These are phyloP conservation scores for Trichosporon inkin DNA, from an alignment of 1,284 basidiomycete genomes.

Conservation along the genomic window DNA sequence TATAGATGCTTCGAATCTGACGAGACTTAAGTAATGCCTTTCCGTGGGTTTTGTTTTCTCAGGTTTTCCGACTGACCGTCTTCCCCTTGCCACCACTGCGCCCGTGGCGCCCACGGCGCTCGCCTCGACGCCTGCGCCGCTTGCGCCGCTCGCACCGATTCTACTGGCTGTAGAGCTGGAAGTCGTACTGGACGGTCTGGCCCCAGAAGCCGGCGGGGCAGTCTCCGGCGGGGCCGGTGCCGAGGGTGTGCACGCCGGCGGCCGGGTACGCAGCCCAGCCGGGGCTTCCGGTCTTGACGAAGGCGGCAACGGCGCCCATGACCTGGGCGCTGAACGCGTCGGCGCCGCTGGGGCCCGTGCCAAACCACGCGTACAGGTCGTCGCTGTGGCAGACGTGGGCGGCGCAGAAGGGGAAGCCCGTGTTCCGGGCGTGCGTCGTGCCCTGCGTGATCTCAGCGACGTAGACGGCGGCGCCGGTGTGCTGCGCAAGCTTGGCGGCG, in stretches of 20 bases:
- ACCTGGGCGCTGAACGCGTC: not conserved
- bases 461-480: slow-evolving; percentile 65
- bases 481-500: slow-evolving; percentile 59
- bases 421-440: slow-evolving; percentile 64
- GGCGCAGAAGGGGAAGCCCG: slow-evolving; percentile 26
- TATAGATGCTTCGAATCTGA: not conserved
- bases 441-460: slow-evolving; percentile 68
- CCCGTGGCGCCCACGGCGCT: not conserved
- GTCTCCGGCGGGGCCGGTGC: slow-evolving; percentile 18
- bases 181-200: slow-evolving; percentile 28
- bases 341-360: slow-evolving; percentile 18
- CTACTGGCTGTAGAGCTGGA: slow-evolving; percentile 30
- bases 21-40: too few relatives aligned
- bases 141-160: not conserved
- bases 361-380: slow-evolving; percentile 42
- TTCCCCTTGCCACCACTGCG: too few relatives aligned
- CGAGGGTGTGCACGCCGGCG: slow-evolving; percentile 21
- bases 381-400: slow-evolving; percentile 44
- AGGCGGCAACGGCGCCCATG: slow-evolving; percentile 29
- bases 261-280: not conserved
- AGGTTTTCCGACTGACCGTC: too few relatives aligned
- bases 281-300: slow-evolving; percentile 35
- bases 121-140: not conserved
- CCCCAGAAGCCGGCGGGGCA: slow-evolving; percentile 40
- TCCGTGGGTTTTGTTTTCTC: too few relatives aligned